Conservation (phyloP, 768 basidiomycete genomes). For the Lyophyllum atratum region DNA sequence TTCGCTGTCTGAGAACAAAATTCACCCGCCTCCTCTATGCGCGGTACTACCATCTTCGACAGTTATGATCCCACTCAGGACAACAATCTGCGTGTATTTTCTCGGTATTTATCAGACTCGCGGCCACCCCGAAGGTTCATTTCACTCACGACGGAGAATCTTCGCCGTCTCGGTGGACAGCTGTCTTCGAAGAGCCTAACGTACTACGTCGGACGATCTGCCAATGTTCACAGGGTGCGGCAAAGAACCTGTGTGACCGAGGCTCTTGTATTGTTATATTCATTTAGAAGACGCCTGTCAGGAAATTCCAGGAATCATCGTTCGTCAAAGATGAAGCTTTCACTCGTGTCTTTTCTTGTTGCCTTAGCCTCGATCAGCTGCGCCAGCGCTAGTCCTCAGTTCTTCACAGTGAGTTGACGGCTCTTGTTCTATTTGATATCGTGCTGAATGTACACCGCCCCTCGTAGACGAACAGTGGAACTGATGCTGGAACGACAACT, state of each 20-base stretch:
- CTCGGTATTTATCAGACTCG: neutral
- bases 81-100: too few relatives aligned
- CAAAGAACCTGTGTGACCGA: neutral
- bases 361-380: neutral
- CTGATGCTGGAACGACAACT: constrained; percentile 1
- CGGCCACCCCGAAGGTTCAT: neutral
- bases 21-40: too few relatives aligned
- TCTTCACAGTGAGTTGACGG: neutral
- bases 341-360: neutral
- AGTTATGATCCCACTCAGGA: too few relatives aligned
- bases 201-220: neutral
- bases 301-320: neutral
- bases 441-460: neutral
- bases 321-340: neutral
- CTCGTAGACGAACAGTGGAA: neutral
- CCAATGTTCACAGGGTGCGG: neutral
- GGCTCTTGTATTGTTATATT: neutral
- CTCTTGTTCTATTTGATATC: neutral
- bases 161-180: neutral
- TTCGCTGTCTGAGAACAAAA: neutral
- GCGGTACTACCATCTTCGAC: too few relatives aligned
- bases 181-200: neutral
- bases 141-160: neutral
- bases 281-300: neutral
- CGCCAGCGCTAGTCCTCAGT: neutral